phyloP scores from a whole-genome alignment of 331 rosid genomes.

The Malus hybrid region DNA sequence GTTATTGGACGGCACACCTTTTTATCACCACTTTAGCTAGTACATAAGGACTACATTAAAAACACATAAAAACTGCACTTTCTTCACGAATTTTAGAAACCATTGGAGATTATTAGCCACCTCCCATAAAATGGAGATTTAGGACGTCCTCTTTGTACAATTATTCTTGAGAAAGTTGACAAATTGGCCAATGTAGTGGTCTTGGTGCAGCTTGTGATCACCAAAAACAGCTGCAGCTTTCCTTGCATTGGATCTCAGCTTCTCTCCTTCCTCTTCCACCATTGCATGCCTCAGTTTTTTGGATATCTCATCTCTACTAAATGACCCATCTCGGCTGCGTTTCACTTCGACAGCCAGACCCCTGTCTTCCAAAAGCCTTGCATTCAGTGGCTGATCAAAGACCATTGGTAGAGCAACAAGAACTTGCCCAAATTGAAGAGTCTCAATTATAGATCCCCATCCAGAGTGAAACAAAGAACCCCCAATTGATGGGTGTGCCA shows the following conservation, averaged over 20 bases:
- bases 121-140: too few species aligned
- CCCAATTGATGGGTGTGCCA: conserved; percentile 30
- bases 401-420: conserved; percentile 23
- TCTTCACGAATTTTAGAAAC: not conserved
- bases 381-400: conserved; percentile 27
- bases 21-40: too few species aligned
- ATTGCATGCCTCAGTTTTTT: conserved; percentile 20
- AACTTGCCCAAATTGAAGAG: conserved; percentile 22
- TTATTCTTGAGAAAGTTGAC: conserved; percentile 14
- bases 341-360: conserved; percentile 28
- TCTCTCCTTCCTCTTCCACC: conserved; percentile 30
- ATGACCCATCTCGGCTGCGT: conserved; percentile 25
- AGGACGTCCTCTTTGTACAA: too few species aligned
- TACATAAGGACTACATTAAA: too few species aligned
- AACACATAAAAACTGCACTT: too few species aligned
- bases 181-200: conserved; percentile 9
- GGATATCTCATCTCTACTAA: conserved; percentile 25
- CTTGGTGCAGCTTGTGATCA: not conserved
- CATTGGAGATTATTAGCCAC: too few species aligned
- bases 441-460: conserved; percentile 35
- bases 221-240: conserved; percentile 29
- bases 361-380: conserved; percentile 32
- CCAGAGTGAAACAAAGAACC: conserved; percentile 32
- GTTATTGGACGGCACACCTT: too few species aligned
- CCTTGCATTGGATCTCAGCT: conserved; percentile 12